A percentile compares a stretch with the other conserved stretches of the same genome.
Evolutionary conservation across 2,329 filamentous ascomycete genomes (phyloP).

Genomic region (Talaromyces sp.): DNA sequence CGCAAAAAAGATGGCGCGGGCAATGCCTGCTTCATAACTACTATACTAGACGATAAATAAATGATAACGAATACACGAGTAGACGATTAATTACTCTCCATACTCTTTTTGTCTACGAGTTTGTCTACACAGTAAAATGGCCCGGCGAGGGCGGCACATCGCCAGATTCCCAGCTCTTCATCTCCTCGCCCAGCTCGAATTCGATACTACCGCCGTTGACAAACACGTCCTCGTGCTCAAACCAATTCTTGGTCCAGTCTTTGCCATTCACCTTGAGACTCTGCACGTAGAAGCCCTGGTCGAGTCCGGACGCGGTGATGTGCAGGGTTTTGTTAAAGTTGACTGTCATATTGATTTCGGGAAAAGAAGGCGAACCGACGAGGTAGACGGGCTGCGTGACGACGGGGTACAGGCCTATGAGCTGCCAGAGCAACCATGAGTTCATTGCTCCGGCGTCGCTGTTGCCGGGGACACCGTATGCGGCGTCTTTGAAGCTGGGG

Average conservation of each 20-base stretch:
- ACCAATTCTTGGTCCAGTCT: constrained; percentile 52
- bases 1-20: constrained; percentile 55
- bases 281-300: constrained; percentile 50
- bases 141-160: constrained; percentile 50
- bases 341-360: constrained; percentile 30
- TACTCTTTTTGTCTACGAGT: too few species aligned
- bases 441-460: constrained; percentile 58
- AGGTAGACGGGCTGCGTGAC: constrained; percentile 47
- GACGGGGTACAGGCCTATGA: constrained; percentile 47
- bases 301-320: constrained; percentile 44
- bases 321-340: constrained; percentile 33
- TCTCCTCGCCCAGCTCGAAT: constrained; percentile 40
- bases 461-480: constrained; percentile 61
- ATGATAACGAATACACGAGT: background rate
- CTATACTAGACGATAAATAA: background rate
- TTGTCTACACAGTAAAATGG: constrained; percentile 20
- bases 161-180: constrained; percentile 45
- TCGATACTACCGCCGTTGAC: constrained; percentile 43
- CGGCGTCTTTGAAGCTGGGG: constrained; percentile 49
- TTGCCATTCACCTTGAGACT: constrained; percentile 51
- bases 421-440: constrained; percentile 49
- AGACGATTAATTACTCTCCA: background rate
- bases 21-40: background rate
- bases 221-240: constrained; percentile 48
- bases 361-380: constrained; percentile 44